Conservation (phyloP, 2,329 filamentous ascomycete species). For the Lachnellula arida region DNA sequence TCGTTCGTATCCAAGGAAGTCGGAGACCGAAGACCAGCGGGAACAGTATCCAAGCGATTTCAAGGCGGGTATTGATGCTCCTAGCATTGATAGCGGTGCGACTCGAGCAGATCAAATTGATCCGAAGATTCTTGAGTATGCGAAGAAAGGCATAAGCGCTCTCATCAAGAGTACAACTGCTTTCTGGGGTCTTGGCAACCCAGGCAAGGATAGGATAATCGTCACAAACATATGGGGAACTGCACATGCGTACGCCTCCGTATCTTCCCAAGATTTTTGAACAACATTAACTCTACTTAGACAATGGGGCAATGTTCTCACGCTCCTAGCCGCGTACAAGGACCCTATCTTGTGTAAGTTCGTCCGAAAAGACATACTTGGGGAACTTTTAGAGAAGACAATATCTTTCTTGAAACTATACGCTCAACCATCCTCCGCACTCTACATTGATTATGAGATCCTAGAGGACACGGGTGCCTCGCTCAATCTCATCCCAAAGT, state of each 20-base stretch:
- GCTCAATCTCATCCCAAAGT: constrained; percentile 17
- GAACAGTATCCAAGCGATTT: constrained; percentile 20
- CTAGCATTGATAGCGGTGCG: constrained; percentile 36
- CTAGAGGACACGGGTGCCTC: constrained; percentile 41
- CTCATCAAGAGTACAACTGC: constrained; percentile 81
- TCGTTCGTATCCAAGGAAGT: constrained; percentile 25
- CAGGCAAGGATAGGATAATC: constrained; percentile 60
- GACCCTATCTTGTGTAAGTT: constrained; percentile 57
- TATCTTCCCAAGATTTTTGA: neutral
- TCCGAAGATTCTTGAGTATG: constrained; percentile 48
- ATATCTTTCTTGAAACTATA: constrained; percentile 70
- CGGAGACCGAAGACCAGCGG: constrained; percentile 15
- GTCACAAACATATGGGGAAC: constrained; percentile 97
- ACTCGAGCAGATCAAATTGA: constrained; percentile 36
- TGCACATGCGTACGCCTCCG: constrained; percentile 77
- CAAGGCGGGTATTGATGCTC: constrained; percentile 25
- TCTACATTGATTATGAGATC: constrained; percentile 70
- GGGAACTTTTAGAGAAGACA: constrained; percentile 63
- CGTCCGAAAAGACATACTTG: constrained; percentile 52
- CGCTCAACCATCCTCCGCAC: constrained; percentile 67
- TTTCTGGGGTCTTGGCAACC: constrained; percentile 57
- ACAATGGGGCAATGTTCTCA: constrained; percentile 94
- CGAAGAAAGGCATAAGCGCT: constrained; percentile 50
- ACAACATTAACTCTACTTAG: constrained; percentile 42
- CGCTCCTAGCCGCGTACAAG: constrained; percentile 74